A percentile compares a stretch with the other conserved stretches of the same genome.
Conservation (phyloP, 139 green algal genomes). For the Deuterostichococcus epilithicus region DNA sequence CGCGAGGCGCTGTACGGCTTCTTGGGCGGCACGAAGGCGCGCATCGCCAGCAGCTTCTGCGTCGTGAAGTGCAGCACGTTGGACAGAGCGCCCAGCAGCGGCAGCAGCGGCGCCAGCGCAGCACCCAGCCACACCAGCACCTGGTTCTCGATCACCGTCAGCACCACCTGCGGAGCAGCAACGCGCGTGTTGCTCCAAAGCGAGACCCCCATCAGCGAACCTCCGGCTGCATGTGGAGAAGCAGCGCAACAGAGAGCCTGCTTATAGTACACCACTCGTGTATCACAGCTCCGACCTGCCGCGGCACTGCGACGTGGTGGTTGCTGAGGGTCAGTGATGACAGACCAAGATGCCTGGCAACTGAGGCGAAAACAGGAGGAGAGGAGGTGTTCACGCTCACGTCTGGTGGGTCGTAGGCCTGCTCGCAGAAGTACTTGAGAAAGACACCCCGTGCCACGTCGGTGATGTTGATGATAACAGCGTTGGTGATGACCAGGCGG, state of each 20-base stretch:
- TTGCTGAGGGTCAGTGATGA: no score
- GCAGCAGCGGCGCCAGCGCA: slow-evolving; percentile 30
- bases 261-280: no score
- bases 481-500: slow-evolving; percentile 31
- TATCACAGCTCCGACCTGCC: no score
- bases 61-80: slow-evolving; percentile 31
- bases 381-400: not conserved
- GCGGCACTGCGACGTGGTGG: no score
- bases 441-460: slow-evolving; percentile 10
- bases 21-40: slow-evolving; percentile 22
- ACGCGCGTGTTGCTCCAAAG: no score
- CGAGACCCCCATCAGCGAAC: no score
- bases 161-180: slow-evolving; percentile 10
- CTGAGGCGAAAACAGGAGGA: no score
- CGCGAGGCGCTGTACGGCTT: slow-evolving; percentile 27
- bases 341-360: no score
- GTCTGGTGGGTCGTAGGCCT: not conserved
- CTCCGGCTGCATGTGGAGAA: no score
- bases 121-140: slow-evolving; percentile 34
- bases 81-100: slow-evolving; percentile 25
- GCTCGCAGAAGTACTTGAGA: slow-evolving; percentile 2
- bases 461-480: slow-evolving; percentile 20
- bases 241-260: no score
- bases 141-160: slow-evolving; percentile 24
- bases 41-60: slow-evolving; percentile 25